Evolutionary conservation across 2,329 filamentous ascomycete genomes (phyloP), one percentile per base, ranked within the genome.

Genomic region (Alternaria brassicae): DNA sequence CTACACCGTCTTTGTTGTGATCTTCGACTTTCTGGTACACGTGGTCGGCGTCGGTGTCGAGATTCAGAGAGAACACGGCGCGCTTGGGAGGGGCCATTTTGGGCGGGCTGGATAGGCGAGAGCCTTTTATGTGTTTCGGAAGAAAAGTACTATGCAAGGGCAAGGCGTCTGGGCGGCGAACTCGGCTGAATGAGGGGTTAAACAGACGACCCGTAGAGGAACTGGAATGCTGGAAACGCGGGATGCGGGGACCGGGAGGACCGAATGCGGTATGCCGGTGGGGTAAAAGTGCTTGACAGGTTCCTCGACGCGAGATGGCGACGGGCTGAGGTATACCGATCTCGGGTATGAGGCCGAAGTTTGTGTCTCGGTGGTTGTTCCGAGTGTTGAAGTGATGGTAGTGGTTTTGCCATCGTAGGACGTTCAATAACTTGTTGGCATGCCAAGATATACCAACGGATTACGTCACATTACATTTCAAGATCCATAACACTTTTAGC

Each of bases 21-120:
- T 79, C 66, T 40, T 73, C 66, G 54, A 79, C 69, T 57, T 75
- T 75, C 41, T 78, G 72, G 65, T 74, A 73, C 17, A 79, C 68
- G 62, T 78, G 73, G 30, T 79, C 73, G 23, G 75, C 69, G 66
- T 80, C 72, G 19, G 77, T 78, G 56, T 78, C 72, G 59, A 81
- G 67, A 52, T 77, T 78, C 12, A 79, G 74, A 0, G 74, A 75
- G 62, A 80, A 73, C 53, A 79, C 54, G 4, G 72, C 69, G 58
- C 74, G 72, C 51, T 75, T 76, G 9, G 70, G 68, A 28, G 68
- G 58, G 47, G 62, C 53, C 69, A 70, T 72, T 58, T 53, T 51
- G 21, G 52, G 32, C 17, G 34, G 28, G 40, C 63, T 8, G 23
- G 40, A 39, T 40, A 23, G 41, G 40, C 41, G 49, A 34, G 51